A percentile compares a stretch with the other conserved stretches of the same genome.
Conservation (phyloP, 805 yeast species). For the Nematodospora valgi region DNA sequence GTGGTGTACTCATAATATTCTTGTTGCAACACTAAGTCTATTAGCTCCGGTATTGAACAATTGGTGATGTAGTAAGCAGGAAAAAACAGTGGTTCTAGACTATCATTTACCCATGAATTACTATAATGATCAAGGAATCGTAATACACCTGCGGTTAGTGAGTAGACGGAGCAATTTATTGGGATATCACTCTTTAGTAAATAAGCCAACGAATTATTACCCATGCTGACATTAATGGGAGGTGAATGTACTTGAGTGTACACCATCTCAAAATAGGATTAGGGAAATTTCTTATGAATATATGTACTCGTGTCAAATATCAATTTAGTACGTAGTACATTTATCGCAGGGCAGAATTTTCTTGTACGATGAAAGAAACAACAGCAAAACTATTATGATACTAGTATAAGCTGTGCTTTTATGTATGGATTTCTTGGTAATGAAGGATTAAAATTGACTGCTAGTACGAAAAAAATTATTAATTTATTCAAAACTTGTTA, state of each 20-base stretch:
- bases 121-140: constrained; percentile 16
- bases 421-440: too few relatives aligned
- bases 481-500: too few relatives aligned
- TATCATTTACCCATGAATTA: constrained; percentile 13
- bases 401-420: too few relatives aligned
- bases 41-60: constrained; percentile 33
- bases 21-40: constrained; percentile 8
- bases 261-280: too few relatives aligned
- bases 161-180: constrained; percentile 36
- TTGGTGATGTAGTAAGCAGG: constrained; percentile 50
- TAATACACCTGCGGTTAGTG: constrained; percentile 31
- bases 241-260: constrained; percentile 1
- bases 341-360: too few relatives aligned
- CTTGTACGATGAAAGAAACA: too few relatives aligned
- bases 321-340: too few relatives aligned
- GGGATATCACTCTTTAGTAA: constrained; percentile 16
- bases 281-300: too few relatives aligned
- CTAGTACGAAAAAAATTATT: too few relatives aligned
- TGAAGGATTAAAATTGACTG: too few relatives aligned
- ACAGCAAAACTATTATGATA: too few relatives aligned
- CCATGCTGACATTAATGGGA: constrained; percentile 12
- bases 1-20: constrained; percentile 3
- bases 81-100: constrained; percentile 9
- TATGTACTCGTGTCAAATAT: too few relatives aligned
- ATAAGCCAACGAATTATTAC: constrained; percentile 17